Evolutionary conservation across 345 rosid species (phyloP), one percentile per base, ranked within the genome.

Genomic region (Dipteronia sinensis): DNA sequence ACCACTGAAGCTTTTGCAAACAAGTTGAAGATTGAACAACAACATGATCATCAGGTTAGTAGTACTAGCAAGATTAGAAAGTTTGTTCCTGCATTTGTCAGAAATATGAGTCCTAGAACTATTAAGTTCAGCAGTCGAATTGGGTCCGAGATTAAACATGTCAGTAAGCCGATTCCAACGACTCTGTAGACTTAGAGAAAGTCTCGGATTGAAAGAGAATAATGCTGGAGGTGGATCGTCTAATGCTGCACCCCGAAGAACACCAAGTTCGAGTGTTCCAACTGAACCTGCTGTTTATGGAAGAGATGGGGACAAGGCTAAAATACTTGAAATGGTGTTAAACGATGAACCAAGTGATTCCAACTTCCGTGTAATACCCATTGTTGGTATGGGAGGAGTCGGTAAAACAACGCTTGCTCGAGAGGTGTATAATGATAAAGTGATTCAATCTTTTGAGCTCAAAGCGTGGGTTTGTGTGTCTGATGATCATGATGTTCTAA

Each of bases 341-440:
- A 31, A 31, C 34, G 5, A 31, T 31, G 34, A 31, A 3, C 34
- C 34, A 11, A 25, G 2, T 17, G 44, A 44, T 25, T 10, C 16
- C 58, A 64, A 17, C 31, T 46, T 74, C 22, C n/a, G 0, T 10
- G 59, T 46, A 7, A 63, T 74, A 9, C 62, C 71, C 1, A 65
- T 49, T 47, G 62, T n/a, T n/a, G n/a, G n/a, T n/a, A n/a, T n/a
- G n/a, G n/a, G n/a, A n/a, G n/a, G n/a, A n/a, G n/a, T n/a, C 3
- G 77, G 77, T 2, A 49, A 65, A 51, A 74, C 77, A 17, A 74
- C 46, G 1, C 69, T 74, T 4, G 77, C 77, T 63, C 44, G 51
- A 0, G 29, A 10, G 15, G 51, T 20, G 11, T 38, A 0, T 9
- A 71, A n/a, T 34, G 38, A 38, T 13, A 1, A 15, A 6, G 2